phyloP scores from a whole-genome alignment of 2,329 filamentous ascomycete species.

The Fusarium newnesense region DNA sequence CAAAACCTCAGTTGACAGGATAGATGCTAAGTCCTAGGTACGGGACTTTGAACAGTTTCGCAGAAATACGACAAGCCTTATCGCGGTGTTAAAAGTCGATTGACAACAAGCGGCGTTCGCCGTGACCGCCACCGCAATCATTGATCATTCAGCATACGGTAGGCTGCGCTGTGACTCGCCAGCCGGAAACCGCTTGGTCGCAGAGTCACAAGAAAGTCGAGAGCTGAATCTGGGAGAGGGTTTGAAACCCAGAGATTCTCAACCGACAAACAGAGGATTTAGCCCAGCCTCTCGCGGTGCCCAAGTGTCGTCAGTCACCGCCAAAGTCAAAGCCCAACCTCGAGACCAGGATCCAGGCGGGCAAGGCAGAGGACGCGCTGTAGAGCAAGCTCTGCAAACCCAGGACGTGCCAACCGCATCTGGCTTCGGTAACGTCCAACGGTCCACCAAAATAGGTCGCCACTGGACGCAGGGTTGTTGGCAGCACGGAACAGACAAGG shows the following conservation, averaged over 20 bases:
- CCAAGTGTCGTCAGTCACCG: conserved; percentile 40
- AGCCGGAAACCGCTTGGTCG: conserved; percentile 29
- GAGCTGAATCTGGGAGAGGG: background rate
- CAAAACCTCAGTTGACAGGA: conserved; percentile 13
- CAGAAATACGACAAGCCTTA: background rate
- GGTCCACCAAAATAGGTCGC: conserved; percentile 41
- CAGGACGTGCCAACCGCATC: conserved; percentile 37
- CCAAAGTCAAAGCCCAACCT: conserved; percentile 36
- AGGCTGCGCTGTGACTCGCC: conserved; percentile 38
- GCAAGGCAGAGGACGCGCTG: conserved; percentile 24
- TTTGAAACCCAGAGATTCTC: conserved; percentile 2
- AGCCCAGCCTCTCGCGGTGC: conserved; percentile 25
- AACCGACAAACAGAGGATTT: conserved; percentile 9
- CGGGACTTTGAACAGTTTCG: conserved; percentile 6
- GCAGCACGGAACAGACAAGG: conserved; percentile 33
- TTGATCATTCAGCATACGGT: conserved; percentile 23
- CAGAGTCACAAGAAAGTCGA: conserved; percentile 31
- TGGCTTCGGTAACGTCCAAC: conserved; percentile 39
- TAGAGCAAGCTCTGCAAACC: conserved; percentile 27
- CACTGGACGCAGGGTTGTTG: conserved; percentile 34
- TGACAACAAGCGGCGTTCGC: conserved; percentile 22
- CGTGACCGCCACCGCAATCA: conserved; percentile 28
- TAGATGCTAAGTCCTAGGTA: conserved; percentile 17
- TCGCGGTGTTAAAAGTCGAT: conserved; percentile 8
- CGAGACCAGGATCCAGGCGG: conserved; percentile 17